Evolutionary conservation across 305 asterid genomes (phyloP).

Genomic region (Fraxinus sp.): DNA sequence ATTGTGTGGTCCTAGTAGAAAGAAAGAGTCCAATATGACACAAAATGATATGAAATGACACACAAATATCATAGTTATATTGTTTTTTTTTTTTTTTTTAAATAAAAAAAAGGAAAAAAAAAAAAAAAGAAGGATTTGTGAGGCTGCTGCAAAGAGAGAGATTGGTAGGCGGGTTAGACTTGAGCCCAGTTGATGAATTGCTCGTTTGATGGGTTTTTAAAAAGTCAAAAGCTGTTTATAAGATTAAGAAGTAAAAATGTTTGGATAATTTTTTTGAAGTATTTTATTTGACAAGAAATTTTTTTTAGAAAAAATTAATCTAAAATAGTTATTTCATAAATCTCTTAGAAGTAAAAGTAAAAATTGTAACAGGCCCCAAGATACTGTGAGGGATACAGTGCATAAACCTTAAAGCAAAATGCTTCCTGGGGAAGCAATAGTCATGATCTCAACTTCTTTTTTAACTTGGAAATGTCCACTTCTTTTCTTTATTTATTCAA

Average conservation of each 20-base stretch:
- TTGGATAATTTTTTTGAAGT: too few relatives aligned
- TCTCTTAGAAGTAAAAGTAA: too few relatives aligned
- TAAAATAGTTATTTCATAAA: too few relatives aligned
- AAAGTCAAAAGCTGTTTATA: too few relatives aligned
- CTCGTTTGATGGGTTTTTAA: not conserved
- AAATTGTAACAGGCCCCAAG: constrained; percentile 13
- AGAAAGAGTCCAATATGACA: not conserved
- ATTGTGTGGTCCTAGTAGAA: not conserved
- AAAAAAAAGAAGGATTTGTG: too few relatives aligned
- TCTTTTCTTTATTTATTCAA: constrained; percentile 26
- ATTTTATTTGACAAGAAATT: not conserved
- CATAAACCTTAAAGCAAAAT: constrained; percentile 31
- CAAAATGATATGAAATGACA: not conserved
- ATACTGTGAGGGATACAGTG: constrained; percentile 33
- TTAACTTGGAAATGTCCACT: constrained; percentile 13
- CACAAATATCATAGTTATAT: too few relatives aligned
- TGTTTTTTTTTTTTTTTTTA: too few relatives aligned
- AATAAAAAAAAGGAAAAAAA: too few relatives aligned
- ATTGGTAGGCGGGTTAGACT: too few relatives aligned
- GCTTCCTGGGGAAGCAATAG: constrained; percentile 42
- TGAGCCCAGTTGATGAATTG: not conserved
- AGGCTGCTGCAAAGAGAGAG: too few relatives aligned
- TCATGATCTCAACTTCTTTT: constrained; percentile 31
- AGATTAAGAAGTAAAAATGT: too few relatives aligned
- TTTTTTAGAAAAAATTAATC: too few relatives aligned